phyloP scores from a whole-genome alignment of 345 rosid genomes.

The Bruguiera gymnorhiza region DNA sequence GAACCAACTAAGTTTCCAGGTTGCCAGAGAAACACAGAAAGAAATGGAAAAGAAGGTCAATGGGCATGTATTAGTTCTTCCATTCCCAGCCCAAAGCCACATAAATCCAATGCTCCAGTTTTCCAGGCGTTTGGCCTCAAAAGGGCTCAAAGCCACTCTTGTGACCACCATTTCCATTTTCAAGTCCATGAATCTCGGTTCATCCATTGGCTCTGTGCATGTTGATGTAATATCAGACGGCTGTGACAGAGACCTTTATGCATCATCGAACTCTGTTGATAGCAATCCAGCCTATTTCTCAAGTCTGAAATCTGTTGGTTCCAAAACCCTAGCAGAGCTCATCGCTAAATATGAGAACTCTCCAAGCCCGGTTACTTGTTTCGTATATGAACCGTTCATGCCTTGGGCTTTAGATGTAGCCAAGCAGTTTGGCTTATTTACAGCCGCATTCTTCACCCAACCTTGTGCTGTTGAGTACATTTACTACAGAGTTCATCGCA shows the following conservation, averaged over 20 bases:
- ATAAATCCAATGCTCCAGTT: slow-evolving; percentile 12
- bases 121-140: slow-evolving; percentile 1
- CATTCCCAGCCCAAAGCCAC: slow-evolving; percentile 10
- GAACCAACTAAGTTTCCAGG: background rate
- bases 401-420: slow-evolving; percentile 3
- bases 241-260: background rate
- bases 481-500: background rate
- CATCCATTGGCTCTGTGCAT: background rate
- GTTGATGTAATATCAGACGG: background rate
- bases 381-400: slow-evolving; percentile 2
- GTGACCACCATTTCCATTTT: background rate
- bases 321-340: background rate
- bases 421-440: background rate
- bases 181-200: background rate
- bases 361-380: background rate
- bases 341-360: background rate
- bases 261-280: background rate
- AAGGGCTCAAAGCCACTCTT: slow-evolving; percentile 6
- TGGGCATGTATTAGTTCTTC: background rate
- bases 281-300: background rate
- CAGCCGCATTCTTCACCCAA: slow-evolving; percentile 2
- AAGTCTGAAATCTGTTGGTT: background rate
- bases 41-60: background rate
- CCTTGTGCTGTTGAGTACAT: background rate
- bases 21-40: background rate